phyloP scores from a whole-genome alignment of 345 rosid genomes.

The Salix koriyanagi region DNA sequence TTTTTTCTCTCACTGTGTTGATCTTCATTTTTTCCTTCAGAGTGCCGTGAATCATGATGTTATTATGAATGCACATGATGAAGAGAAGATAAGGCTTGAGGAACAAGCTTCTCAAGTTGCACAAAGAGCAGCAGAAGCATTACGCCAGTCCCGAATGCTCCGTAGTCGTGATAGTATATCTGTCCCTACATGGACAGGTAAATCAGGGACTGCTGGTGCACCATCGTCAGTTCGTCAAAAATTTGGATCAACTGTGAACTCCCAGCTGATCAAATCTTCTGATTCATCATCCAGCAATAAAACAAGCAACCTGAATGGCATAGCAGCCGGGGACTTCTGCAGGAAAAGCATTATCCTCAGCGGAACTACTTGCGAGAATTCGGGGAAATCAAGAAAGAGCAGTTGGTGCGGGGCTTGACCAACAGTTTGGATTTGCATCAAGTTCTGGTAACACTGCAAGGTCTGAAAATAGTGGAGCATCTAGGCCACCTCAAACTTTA shows the following conservation, averaged over 20 bases:
- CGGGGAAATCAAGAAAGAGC: constrained; percentile 73
- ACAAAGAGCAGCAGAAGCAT: constrained; percentile 89
- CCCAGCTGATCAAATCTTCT: constrained; percentile 42
- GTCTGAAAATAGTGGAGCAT: constrained; percentile 21
- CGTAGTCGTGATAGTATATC: constrained; percentile 75
- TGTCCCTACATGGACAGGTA: constrained; percentile 95
- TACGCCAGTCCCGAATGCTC: constrained; percentile 78
- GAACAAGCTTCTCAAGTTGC: constrained; percentile 91
- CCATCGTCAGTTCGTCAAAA: constrained; percentile 64
- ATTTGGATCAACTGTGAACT: constrained; percentile 64
- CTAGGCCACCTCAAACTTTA: constrained; percentile 29
- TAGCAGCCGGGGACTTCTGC: constrained; percentile 79
- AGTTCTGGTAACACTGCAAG: constrained; percentile 31
- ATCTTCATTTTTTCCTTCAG: constrained; percentile 27
- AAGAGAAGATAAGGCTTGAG: constrained; percentile 79
- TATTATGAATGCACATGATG: constrained; percentile 67
- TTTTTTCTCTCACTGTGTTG: background rate
- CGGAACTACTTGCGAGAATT: constrained; percentile 72
- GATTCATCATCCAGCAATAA: constrained; percentile 39
- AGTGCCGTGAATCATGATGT: constrained; percentile 90
- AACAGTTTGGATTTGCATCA: constrained; percentile 32
- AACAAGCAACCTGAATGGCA: constrained; percentile 31
- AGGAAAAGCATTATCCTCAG: constrained; percentile 79
- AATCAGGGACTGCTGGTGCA: constrained; percentile 87
- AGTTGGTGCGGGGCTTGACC: constrained; percentile 56